Conservation (phyloP, 257 asterid species). For the Nicotiana obtusifolia region DNA sequence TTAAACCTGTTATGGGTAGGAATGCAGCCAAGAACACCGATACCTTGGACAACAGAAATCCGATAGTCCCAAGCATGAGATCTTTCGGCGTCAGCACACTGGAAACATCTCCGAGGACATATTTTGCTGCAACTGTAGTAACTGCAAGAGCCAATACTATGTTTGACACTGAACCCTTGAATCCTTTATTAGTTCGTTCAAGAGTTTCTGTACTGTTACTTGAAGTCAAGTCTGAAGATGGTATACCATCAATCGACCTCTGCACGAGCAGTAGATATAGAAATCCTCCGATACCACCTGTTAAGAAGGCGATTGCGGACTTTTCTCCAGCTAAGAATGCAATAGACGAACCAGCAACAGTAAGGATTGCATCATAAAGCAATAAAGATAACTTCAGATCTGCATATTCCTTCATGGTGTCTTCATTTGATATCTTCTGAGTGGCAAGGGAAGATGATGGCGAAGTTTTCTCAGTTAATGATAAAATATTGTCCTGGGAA, state of each 20-base stretch:
- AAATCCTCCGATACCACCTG: constrained; percentile 73
- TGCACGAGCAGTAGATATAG: constrained; percentile 58
- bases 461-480: constrained; percentile 6
- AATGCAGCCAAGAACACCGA: constrained; percentile 72
- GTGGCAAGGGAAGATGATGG: constrained; percentile 15
- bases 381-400: constrained; percentile 64
- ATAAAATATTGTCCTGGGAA: constrained; percentile 32
- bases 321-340: constrained; percentile 39
- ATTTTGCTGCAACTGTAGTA: constrained; percentile 30
- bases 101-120: constrained; percentile 39
- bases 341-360: constrained; percentile 49
- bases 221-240: constrained; percentile 35
- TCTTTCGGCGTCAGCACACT: constrained; percentile 52
- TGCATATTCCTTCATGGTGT: constrained; percentile 78
- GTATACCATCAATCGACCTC: constrained; percentile 64
- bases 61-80: constrained; percentile 61
- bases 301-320: constrained; percentile 48
- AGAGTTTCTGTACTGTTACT: constrained; percentile 18
- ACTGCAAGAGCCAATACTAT: constrained; percentile 44
- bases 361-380: constrained; percentile 52
- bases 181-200: constrained; percentile 25
- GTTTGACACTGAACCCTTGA: constrained; percentile 34
- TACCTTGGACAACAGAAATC: constrained; percentile 74
- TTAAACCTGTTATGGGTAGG: constrained; percentile 39
- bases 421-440: constrained; percentile 34